Percentiles rank a stretch among this genome's conserved stretches.
Evolutionary conservation across 805 yeast genomes (phyloP).

Genomic region (Kuraishia hungarica): DNA sequence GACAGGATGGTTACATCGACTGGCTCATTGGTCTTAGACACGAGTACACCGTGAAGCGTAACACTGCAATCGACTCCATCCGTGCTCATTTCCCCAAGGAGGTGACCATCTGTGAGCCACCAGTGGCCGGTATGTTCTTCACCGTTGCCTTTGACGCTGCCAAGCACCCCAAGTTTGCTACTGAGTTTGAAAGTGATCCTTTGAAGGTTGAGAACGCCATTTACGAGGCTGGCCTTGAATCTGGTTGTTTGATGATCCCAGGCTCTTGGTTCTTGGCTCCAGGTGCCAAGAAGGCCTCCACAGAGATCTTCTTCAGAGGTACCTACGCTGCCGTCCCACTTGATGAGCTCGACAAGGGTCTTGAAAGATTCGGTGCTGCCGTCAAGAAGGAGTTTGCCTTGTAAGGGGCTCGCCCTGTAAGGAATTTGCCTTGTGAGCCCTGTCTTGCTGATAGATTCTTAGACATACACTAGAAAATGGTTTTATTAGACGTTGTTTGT

Average conservation of each 20-base stretch:
- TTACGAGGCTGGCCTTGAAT: conserved; percentile 49
- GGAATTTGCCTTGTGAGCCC: conserved; percentile 37
- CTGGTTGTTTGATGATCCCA: conserved; percentile 69
- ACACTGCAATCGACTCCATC: conserved; percentile 74
- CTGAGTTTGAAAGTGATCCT: conserved; percentile 51
- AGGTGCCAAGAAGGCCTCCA: conserved; percentile 38
- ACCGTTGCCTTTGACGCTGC: conserved; percentile 67
- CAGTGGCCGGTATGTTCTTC: conserved; percentile 85
- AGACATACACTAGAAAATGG: background rate
- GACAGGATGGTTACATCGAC: conserved; percentile 79
- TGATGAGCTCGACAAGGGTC: conserved; percentile 50
- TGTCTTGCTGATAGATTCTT: background rate
- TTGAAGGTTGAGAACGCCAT: conserved; percentile 54
- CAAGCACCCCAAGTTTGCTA: conserved; percentile 65
- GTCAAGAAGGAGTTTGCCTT: conserved; percentile 46
- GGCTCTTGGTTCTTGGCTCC: conserved; percentile 73
- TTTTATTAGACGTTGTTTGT: background rate
- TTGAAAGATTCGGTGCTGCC: conserved; percentile 62
- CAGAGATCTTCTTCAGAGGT: conserved; percentile 69
- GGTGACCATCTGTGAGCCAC: conserved; percentile 38
- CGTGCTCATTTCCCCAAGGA: conserved; percentile 45
- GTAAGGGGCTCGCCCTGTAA: too few relatives aligned
- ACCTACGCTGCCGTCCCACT: conserved; percentile 81
- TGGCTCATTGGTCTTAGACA: conserved; percentile 80
- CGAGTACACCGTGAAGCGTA: conserved; percentile 84